These are phyloP conservation scores for Pisolithus thermaeus DNA, from an alignment of 1,284 basidiomycete genomes.

Conservation along the genomic window DNA sequence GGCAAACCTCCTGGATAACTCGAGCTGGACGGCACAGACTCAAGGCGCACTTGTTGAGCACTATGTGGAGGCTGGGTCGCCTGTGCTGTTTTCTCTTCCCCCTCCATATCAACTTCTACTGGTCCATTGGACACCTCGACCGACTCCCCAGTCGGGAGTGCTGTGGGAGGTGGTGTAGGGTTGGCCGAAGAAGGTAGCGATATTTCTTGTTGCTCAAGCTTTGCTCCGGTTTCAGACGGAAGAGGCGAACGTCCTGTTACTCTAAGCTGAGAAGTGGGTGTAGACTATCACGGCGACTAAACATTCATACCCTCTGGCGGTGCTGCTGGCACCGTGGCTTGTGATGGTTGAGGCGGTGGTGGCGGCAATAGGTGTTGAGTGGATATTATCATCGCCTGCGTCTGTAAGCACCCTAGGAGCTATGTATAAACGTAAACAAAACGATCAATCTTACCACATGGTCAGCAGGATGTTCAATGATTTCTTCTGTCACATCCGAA, in stretches of 20 bases:
- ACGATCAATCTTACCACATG: constrained; percentile 45
- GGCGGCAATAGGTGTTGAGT: constrained; percentile 70
- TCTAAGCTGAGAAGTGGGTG: background rate
- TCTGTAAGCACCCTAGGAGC: constrained; percentile 37
- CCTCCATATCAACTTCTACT: constrained; percentile 49
- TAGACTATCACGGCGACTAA: background rate
- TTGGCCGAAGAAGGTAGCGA: constrained; percentile 31
- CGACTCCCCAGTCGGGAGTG: constrained; percentile 14
- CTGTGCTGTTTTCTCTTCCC: constrained; percentile 36
- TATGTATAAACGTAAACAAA: constrained; percentile 2
- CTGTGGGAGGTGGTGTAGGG: constrained; percentile 24
- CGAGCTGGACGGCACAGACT: constrained; percentile 18
- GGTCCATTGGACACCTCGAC: constrained; percentile 30
- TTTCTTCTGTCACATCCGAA: constrained; percentile 65
- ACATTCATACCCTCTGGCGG: constrained; percentile 25
- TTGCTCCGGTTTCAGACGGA: constrained; percentile 20
- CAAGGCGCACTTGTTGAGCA: constrained; percentile 11
- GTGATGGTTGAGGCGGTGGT: constrained; percentile 11
- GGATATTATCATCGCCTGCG: constrained; percentile 80
- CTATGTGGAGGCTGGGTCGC: constrained; percentile 16
- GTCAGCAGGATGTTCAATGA: constrained; percentile 59
- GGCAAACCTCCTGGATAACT: constrained; percentile 29
- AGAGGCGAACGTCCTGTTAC: constrained; percentile 23
- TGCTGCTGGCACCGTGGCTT: constrained; percentile 14
- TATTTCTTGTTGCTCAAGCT: constrained; percentile 31